Evolutionary conservation across 345 rosid species (phyloP).

Genomic region (Citrus unshiu): DNA sequence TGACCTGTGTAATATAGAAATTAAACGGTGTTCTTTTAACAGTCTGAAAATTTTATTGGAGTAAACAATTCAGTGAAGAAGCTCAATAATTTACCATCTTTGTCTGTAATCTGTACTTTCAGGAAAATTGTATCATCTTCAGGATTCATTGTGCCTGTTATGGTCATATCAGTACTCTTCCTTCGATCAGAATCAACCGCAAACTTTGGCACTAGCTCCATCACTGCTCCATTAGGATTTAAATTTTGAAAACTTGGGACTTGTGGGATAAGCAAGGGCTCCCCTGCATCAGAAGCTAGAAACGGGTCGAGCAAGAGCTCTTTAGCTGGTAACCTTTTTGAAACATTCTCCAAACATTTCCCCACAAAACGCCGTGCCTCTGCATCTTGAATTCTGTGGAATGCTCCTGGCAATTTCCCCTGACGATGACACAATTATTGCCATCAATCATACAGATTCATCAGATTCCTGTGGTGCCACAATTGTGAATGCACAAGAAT

Average conservation of each 20-base stretch:
- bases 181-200: slow-evolving; percentile 30
- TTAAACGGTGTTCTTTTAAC: neutral
- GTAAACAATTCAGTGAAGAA: neutral
- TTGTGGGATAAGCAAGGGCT: slow-evolving; percentile 22
- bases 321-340: slow-evolving; percentile 70
- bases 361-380: slow-evolving; percentile 74
- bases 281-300: slow-evolving; percentile 42
- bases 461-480: neutral
- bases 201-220: slow-evolving; percentile 24
- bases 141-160: slow-evolving; percentile 73
- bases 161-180: slow-evolving; percentile 69
- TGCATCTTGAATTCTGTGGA: slow-evolving; percentile 51
- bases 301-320: slow-evolving; percentile 74
- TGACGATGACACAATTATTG: slow-evolving; percentile 16
- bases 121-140: slow-evolving; percentile 80
- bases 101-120: slow-evolving; percentile 76
- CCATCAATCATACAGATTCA: neutral
- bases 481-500: neutral
- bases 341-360: slow-evolving; percentile 67
- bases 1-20: slow-evolving; percentile 51
- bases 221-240: slow-evolving; percentile 25
- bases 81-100: slow-evolving; percentile 41
- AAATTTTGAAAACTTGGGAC: slow-evolving; percentile 24
- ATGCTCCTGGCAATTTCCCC: slow-evolving; percentile 91
- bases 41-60: neutral